Base-by-base conservation (phyloP, 768 basidiomycete species). In the Punctularia strigosozonata region DNA sequence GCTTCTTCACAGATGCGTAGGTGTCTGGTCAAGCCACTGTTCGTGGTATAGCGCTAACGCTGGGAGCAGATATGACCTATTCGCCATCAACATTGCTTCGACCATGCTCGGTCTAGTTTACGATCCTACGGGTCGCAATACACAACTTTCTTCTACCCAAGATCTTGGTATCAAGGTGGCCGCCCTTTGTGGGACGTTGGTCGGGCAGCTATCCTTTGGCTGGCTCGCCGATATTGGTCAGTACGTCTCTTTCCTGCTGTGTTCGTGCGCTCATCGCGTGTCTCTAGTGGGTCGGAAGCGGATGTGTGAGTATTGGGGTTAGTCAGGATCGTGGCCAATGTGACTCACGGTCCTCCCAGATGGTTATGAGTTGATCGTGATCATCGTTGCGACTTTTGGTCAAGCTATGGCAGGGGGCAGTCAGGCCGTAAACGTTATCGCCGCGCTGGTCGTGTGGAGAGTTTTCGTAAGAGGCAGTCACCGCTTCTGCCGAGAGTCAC, bases 41-140 rank as follows among this genome's bases (percentile, higher is more conserved):
- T 31, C n/a, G n/a, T n/a, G n/a, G n/a, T n/a, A n/a, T 2, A 32
- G 5, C 23, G 12, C 23, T 31, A 4, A 13, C 25, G 12, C 31
- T 22, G 3, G 4, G 28, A 8, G 30, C 31, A 57, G 55, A 37
- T 60, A 62, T 46, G 60, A 62, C 37, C 56, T 60, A 35, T 63
- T 63, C 43, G 54, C 60, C 33, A 72, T 71, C 56, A 64, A 61
- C 48, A 64, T 69, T 39, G 66, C 61, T 12, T 57, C 66, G 1
- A 57, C 56, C 15, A 68, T 69, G 62, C 54, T 72, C 23, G 68
- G 65, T 23, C 64, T 61, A 44, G 61, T 72, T 37, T 68, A 68
- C 36, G n/a, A n/a, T n/a, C n/a, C n/a, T n/a, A n/a, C n/a, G 45
- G 61, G 59, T 17, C 20, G 25, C 18, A n/a, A 34, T 14, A 23